Percentiles rank a stretch among this genome's conserved stretches.
Evolutionary conservation across 1,284 basidiomycete species (phyloP).

Genomic region (Peniophora sp.): DNA sequence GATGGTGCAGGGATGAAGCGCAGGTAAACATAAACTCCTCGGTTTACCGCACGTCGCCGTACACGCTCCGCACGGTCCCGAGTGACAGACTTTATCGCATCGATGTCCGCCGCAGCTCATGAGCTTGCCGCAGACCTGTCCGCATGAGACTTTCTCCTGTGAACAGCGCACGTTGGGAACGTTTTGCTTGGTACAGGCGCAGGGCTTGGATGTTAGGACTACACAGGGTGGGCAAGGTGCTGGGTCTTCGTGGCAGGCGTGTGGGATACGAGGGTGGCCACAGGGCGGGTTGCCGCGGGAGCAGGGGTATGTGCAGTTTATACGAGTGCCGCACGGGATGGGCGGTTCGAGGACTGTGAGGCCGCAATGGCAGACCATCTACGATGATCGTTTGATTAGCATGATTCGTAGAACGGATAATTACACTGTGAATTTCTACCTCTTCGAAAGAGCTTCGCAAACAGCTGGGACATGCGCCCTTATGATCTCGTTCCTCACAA

Average conservation of each 20-base stretch:
- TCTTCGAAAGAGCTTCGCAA: slow-evolving; percentile 86
- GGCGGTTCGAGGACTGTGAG: slow-evolving; percentile 64
- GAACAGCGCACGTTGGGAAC: slow-evolving; percentile 72
- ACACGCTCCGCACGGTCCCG: slow-evolving; percentile 72
- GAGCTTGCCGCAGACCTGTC: slow-evolving; percentile 70
- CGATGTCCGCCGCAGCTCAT: slow-evolving; percentile 81
- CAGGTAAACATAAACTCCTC: slow-evolving; percentile 72
- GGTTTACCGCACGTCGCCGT: slow-evolving; percentile 74
- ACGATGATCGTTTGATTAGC: too few species aligned
- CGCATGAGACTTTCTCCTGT: slow-evolving; percentile 78
- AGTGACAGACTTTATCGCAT: slow-evolving; percentile 76
- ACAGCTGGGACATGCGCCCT: slow-evolving; percentile 73
- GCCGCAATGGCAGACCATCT: slow-evolving; percentile 78
- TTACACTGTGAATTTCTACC: too few species aligned
- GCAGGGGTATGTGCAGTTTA: slow-evolving; percentile 77
- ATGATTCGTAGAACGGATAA: too few species aligned
- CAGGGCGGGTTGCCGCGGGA: slow-evolving; percentile 63
- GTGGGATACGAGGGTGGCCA: slow-evolving; percentile 71
- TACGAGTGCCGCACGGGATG: slow-evolving; percentile 70
- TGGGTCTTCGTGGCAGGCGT: slow-evolving; percentile 71
- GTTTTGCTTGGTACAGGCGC: slow-evolving; percentile 82
- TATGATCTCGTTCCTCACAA: slow-evolving; percentile 77
- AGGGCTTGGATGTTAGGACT: slow-evolving; percentile 68
- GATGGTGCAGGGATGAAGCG: slow-evolving; percentile 63
- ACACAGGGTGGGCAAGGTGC: slow-evolving; percentile 77